Percentiles rank a stretch among this genome's conserved stretches.
Conservation (phyloP, 306 rosid species). For the Mimosa pudica region DNA sequence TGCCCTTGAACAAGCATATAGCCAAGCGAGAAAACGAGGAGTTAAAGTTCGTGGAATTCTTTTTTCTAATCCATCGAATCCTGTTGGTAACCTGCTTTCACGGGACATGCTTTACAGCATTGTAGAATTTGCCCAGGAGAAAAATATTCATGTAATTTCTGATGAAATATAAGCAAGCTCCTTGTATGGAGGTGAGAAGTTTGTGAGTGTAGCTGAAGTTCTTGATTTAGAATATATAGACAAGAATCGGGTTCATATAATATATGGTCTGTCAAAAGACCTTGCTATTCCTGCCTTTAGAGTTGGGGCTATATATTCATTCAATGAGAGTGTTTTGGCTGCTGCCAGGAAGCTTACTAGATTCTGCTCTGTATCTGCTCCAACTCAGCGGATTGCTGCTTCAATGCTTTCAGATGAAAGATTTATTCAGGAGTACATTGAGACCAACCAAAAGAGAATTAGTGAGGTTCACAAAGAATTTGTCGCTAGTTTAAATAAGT, state of each 20-base stretch:
- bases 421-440: slow-evolving; percentile 68
- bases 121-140: slow-evolving; percentile 84
- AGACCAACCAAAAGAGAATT: slow-evolving; percentile 58
- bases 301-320: slow-evolving; percentile 77
- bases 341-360: slow-evolving; percentile 79
- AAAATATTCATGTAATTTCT: slow-evolving; percentile 80
- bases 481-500: slow-evolving; percentile 55
- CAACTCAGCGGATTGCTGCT: slow-evolving; percentile 66
- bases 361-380: slow-evolving; percentile 80
- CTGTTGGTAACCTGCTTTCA: slow-evolving; percentile 77
- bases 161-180: slow-evolving; percentile 95
- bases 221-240: slow-evolving; percentile 65
- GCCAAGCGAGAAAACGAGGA: slow-evolving; percentile 82
- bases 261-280: slow-evolving; percentile 90
- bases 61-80: slow-evolving; percentile 83
- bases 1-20: slow-evolving; percentile 88
- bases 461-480: slow-evolving; percentile 52
- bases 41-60: slow-evolving; percentile 83
- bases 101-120: slow-evolving; percentile 59
- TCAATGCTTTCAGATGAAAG: slow-evolving; percentile 78
- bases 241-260: slow-evolving; percentile 74
- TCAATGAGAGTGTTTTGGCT: slow-evolving; percentile 60
- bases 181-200: slow-evolving; percentile 66
- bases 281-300: slow-evolving; percentile 89
- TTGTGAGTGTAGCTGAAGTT: slow-evolving; percentile 86